A percentile compares a stretch with the other conserved stretches of the same genome.
Evolutionary conservation across 352 stramenopile genomes (phyloP).

Genomic region (Albugo candida): DNA sequence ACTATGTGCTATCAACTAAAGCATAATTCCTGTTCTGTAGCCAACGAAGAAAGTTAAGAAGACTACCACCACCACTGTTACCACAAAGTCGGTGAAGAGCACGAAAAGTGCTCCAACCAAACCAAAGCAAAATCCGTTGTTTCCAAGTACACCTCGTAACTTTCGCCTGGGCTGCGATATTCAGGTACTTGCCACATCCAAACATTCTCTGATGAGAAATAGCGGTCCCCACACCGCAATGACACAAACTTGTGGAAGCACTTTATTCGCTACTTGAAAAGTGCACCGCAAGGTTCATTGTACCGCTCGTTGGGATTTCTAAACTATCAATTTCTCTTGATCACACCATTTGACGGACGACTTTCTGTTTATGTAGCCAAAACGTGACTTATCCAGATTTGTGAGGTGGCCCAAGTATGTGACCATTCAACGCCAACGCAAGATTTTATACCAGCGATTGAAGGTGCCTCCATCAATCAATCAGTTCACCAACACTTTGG

Average conservation of each 20-base stretch:
- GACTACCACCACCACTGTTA: slow-evolving; percentile 37
- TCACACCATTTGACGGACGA: too few species aligned
- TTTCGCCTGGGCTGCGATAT: slow-evolving; percentile 93
- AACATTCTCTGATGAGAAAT: slow-evolving; percentile 1
- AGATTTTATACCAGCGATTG: slow-evolving; percentile 96
- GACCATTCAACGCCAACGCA: slow-evolving; percentile 96
- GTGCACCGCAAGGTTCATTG: slow-evolving; percentile 4
- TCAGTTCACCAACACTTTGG: slow-evolving; percentile 96
- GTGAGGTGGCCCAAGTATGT: slow-evolving; percentile 98
- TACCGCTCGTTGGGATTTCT: not conserved
- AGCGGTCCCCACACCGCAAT: slow-evolving; percentile 75
- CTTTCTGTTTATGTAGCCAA: slow-evolving; percentile 39
- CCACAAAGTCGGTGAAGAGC: slow-evolving; percentile 47
- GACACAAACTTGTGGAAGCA: slow-evolving; percentile 80
- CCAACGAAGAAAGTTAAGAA: slow-evolving; percentile 75
- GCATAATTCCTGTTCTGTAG: slow-evolving; percentile 23
- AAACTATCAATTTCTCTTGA: too few species aligned
- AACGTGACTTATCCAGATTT: slow-evolving; percentile 94
- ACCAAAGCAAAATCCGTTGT: slow-evolving; percentile 86
- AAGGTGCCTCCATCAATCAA: slow-evolving; percentile 98
- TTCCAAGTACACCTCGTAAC: slow-evolving; percentile 84
- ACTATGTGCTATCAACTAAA: too few species aligned
- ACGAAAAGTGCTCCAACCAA: slow-evolving; percentile 34
- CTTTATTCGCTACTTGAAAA: slow-evolving; percentile 16
- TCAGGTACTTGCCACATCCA: slow-evolving; percentile 57